Evolutionary conservation across 73 alveolate genomes (phyloP).

Genomic region (Blepharisma stoltei): DNA sequence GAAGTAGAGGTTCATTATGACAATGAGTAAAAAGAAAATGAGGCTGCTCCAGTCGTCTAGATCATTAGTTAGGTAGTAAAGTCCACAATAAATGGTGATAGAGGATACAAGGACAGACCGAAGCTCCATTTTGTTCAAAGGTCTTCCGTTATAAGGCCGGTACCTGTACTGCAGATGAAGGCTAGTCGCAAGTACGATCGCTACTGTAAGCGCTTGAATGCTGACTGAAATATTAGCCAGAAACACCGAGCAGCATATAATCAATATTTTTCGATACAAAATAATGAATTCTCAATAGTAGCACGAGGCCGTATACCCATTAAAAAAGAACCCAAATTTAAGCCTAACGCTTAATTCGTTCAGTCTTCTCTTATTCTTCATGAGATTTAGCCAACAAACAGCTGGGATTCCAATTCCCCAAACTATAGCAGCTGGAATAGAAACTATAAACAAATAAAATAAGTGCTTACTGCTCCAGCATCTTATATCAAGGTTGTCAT

Average conservation of each 20-base stretch:
- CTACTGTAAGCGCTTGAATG: conserved; percentile 54
- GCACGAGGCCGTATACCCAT: conserved; percentile 32
- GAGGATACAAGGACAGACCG: conserved; percentile 26
- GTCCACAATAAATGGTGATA: conserved; percentile 46
- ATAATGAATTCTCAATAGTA: conserved; percentile 52
- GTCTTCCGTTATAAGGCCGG: conserved; percentile 34
- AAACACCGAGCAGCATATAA: conserved; percentile 41
- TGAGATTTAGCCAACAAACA: conserved; percentile 26
- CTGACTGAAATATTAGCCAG: conserved; percentile 36
- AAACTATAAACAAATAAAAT: conserved; percentile 28
- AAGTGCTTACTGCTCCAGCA: conserved; percentile 46
- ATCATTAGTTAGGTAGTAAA: conserved; percentile 44
- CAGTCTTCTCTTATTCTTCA: conserved; percentile 15
- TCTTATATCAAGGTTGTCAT: conserved; percentile 30
- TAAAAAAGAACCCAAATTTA: conserved; percentile 40
- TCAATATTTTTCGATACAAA: conserved; percentile 39
- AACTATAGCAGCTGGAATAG: conserved; percentile 47
- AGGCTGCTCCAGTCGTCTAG: background rate
- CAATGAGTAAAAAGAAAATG: too few species aligned
- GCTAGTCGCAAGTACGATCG: conserved; percentile 19
- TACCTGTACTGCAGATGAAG: conserved; percentile 28
- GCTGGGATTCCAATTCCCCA: conserved; percentile 40
- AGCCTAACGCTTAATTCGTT: background rate
- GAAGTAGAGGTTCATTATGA: too few species aligned
- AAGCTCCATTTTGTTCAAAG: conserved; percentile 38